These are phyloP conservation scores for Nematocida ausubeli DNA, from an alignment of 371 early-diverging fungal genomes.

Conservation along the genomic window DNA sequence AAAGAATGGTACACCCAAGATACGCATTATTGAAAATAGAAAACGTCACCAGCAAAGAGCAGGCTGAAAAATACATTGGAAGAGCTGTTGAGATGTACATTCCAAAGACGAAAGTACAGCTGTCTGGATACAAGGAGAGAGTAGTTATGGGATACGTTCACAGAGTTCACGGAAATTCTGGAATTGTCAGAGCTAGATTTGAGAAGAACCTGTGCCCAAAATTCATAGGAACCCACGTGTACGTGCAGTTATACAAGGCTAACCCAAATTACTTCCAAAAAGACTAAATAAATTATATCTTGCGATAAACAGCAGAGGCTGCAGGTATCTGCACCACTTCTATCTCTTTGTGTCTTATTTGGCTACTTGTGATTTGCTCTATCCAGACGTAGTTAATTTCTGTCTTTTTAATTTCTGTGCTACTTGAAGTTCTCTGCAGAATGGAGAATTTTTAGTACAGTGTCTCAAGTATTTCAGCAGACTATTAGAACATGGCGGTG, in stretches of 20 bases:
- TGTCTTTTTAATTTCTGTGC: too few relatives aligned
- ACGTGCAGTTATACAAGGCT: conserved; percentile 66
- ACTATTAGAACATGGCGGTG: too few relatives aligned
- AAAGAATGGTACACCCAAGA: conserved; percentile 60
- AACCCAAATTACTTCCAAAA: conserved; percentile 59
- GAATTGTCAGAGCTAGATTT: conserved; percentile 66
- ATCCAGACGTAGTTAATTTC: too few relatives aligned
- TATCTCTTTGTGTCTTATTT: too few relatives aligned
- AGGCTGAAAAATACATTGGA: conserved; percentile 65
- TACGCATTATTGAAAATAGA: conserved; percentile 63
- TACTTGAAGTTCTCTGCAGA: too few relatives aligned
- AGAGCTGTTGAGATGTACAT: conserved; percentile 63
- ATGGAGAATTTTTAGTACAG: too few relatives aligned
- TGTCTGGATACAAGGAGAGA: conserved; percentile 48
- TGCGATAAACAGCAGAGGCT: background rate
- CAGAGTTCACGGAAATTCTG: conserved; percentile 66
- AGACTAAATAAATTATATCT: conserved; percentile 50
- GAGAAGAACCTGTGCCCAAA: conserved; percentile 65
- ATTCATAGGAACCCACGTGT: conserved; percentile 59
- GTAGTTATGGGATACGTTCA: conserved; percentile 57
- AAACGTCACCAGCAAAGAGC: conserved; percentile 56
- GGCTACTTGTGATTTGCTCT: too few relatives aligned
- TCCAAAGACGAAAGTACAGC: conserved; percentile 56
- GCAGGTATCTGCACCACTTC: too few relatives aligned
- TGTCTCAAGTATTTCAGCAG: too few relatives aligned